Evolutionary conservation across 495 filamentous ascomycete genomes (phyloP), one percentile per base, ranked within the genome.

Genomic region (Penicillium goetzii): DNA sequence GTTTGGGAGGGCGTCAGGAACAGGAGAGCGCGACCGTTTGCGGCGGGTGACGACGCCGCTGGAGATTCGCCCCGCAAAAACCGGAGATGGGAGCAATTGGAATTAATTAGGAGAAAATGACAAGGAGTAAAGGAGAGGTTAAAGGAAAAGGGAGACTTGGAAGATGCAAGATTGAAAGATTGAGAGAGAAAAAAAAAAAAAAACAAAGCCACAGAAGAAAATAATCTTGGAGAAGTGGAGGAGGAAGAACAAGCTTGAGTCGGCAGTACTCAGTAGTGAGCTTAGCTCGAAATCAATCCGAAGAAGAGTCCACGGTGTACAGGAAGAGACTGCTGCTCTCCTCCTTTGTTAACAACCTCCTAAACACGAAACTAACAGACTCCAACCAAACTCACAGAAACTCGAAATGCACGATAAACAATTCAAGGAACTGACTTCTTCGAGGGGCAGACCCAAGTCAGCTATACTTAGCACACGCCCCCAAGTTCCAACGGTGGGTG

Each of bases 1-100:
- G 36, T 43, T 28, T 58, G 40, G 52, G 17, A 23, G 32, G 21
- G 30, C 32, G 53, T 61, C 65, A 69, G 66, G 64, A 69, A 70
- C 59, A 66, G 58, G 62, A 68, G 61, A 70, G 63, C 67, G 67
- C 74, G 72, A 78, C 75, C 74, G 77, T 76, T 78, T 78, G 77
- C 77, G 75, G 76, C 52, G 64, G 67, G 49, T 72, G 71, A 77
- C 66, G 68, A 72, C 41, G 66, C 59, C 50, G 61, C 62, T 64
- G 58, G 50, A 33, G 55, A 59, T 62, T 51, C 38, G 62, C 70
- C 70, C 70, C 69, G 69, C 66, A 60, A 64, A 32, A 54, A 64
- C 65, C 67, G 53, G 41, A 57, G 41, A 51, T 51, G 32, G 33
- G 30, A 32, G 32, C 28, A 43, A 50, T 61, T 68, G 54, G 25